Evolutionary conservation across 169 alveolate genomes (phyloP), one percentile per base, ranked within the genome.

Genomic region (Toxoplasma gondii): DNA sequence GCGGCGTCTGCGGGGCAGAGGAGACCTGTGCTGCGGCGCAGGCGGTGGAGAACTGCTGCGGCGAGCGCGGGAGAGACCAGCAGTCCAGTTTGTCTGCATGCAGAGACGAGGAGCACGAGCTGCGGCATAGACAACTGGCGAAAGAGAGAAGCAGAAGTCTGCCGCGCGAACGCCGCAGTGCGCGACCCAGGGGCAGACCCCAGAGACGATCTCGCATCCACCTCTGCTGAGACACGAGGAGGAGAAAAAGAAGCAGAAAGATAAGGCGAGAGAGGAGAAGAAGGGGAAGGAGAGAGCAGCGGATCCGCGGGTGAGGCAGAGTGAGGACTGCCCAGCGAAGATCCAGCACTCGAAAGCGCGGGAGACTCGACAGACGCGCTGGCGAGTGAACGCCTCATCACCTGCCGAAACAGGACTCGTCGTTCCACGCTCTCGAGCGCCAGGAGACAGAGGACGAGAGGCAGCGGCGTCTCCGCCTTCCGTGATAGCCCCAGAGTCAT

Each of bases 11-110:
- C 69, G 1, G 90, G 41, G 19, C 34, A 39, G 69, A 82, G 4
- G n/a, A 82, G 34, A 9, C 90, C 90, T 24, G 69, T 67, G 41
- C 90, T 82, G n/a, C 90, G 7, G 24, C 67, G 53, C 39, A 82
- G 41, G 17, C 90, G 90, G 41, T 82, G 90, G 44, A 82, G 64
- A 16, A 82, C n/a, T 5, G 90, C 53, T 31, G 53, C 67, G 36
- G 90, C 90, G 34, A 82, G 90, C 36, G 44, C 17, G 9, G 54
- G 69, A 12, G 90, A 22, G 44, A 82, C 34, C 17, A 82, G 90
- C 69, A 82, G 10, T 4, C 90, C 90, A 2, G 41, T 2, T 5
- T 34, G 19, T 10, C 90, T 64, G 38, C 24, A 82, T 7, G 90
- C 64, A 36, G 9, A 29, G 41, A 82, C 67, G 17, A 82, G 90